Percentiles rank a stretch among this genome's conserved stretches.
These are phyloP conservation scores for Irpex lacteus DNA, from an alignment of 1,284 basidiomycete genomes.

Conservation along the genomic window DNA sequence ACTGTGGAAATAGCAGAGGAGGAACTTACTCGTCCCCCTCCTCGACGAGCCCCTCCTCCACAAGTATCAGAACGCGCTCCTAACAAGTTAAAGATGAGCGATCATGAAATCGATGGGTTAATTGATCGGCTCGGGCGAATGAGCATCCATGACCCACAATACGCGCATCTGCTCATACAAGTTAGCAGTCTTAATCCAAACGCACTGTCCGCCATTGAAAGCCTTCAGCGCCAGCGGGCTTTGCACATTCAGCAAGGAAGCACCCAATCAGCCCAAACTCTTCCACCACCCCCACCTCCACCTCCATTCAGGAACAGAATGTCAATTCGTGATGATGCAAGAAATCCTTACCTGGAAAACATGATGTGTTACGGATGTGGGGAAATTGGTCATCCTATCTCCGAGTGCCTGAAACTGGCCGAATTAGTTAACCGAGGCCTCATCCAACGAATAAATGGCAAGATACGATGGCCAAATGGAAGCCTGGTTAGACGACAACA, in stretches of 20 bases:
- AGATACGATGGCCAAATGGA: background rate
- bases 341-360: background rate
- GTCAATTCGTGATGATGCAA: background rate
- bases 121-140: slow-evolving; percentile 3
- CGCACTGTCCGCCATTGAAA: slow-evolving; percentile 2
- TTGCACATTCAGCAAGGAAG: background rate
- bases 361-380: slow-evolving; percentile 2
- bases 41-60: background rate
- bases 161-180: background rate
- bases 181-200: background rate
- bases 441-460: background rate
- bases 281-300: background rate
- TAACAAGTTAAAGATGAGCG: background rate
- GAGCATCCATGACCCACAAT: slow-evolving; percentile 3
- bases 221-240: background rate
- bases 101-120: slow-evolving; percentile 6
- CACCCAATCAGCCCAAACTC: background rate
- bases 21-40: background rate
- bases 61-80: background rate
- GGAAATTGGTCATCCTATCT: background rate
- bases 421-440: background rate
- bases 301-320: background rate
- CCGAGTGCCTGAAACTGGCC: background rate
- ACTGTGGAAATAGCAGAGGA: background rate
- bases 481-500: background rate